Evolutionary conservation across 2,329 filamentous ascomycete species (phyloP), one percentile per base, ranked within the genome.

Genomic region (Aspergillus texensis): DNA sequence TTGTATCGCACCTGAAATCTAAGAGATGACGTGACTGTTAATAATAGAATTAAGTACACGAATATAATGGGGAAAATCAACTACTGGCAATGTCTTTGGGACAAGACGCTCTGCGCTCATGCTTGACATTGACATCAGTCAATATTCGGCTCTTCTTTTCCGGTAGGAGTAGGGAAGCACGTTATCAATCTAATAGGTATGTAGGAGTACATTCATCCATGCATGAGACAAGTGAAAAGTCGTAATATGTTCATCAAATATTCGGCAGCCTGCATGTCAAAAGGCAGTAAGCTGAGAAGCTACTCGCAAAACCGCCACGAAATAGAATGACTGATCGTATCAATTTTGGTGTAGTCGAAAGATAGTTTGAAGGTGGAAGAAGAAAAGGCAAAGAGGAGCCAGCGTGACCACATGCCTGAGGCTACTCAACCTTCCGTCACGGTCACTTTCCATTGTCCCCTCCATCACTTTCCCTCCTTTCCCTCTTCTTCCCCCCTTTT

Each of bases 11-110:
- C 30, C 43, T 58, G 30, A 46, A 39, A 24, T 52, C n/a, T 32
- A 52, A 24, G 45, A 52, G 57, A 59, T 26, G 24, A 52, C 36
- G 45, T 59, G 43, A 48, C 24, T 30, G 36, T 59, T 59, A 50
- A 46, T 48, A 52, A 34, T 59, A 59, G 57, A 52, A 32, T 34
- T 46, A 59, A 36, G 45, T 52, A 59, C 19, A 59, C 48, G 36
- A 26, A 36, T 30, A 59, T 59, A 39, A 52, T 52, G 19, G 48
- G 48, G 28, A 52, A 52, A 32, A 32, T 50, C 24, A 26, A 50
- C 46, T 50, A 48, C 26, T 50, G 26, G 26, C 24, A 16, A 28
- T 26, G 14, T 32, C 48, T 34, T 52, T 52, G 48, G 28, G 28
- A 52, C 28, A 52, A 21, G 28, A 52, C 10, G 48, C 26, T 52